These are phyloP conservation scores for Blepharisma japonicum DNA, from an alignment of 73 alveolate species.

Conservation along the genomic window DNA sequence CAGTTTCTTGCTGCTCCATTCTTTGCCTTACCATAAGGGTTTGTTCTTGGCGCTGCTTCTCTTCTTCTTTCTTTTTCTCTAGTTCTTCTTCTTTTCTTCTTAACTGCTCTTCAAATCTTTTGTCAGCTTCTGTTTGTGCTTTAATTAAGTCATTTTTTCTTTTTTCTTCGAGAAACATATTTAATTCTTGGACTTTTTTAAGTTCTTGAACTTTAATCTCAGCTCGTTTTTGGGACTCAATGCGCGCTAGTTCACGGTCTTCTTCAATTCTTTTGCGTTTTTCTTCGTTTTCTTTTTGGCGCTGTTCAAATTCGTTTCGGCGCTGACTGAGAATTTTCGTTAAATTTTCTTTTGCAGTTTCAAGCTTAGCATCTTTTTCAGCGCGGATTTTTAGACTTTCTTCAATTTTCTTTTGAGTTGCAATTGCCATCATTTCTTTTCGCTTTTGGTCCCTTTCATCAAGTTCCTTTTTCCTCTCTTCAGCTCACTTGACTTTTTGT, in stretches of 20 bases:
- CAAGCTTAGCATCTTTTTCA: not conserved
- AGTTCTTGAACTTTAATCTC: not conserved
- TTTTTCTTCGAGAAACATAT: not conserved
- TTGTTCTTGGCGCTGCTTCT: not conserved
- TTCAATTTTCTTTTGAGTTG: not conserved
- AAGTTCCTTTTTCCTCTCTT: not conserved
- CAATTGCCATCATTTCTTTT: not conserved
- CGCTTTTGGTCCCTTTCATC: not conserved
- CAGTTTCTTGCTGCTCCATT: not conserved
- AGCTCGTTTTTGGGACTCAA: not conserved
- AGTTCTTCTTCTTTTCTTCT: not conserved
- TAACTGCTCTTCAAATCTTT: not conserved
- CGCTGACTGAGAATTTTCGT: not conserved
- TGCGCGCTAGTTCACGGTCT: not conserved
- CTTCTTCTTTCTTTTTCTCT: not conserved
- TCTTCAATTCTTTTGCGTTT: constrained; percentile 7
- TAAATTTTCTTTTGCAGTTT: constrained; percentile 12
- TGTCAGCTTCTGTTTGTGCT: constrained; percentile 1
- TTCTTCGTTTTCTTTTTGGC: not conserved
- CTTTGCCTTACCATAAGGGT: not conserved
- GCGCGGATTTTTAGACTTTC: not conserved
- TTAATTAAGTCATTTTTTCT: not conserved
- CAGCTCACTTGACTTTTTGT: not conserved
- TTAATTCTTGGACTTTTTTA: not conserved
- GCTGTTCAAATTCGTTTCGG: not conserved